Conservation (phyloP, 345 rosid genomes). For the Arabis alpina region DNA sequence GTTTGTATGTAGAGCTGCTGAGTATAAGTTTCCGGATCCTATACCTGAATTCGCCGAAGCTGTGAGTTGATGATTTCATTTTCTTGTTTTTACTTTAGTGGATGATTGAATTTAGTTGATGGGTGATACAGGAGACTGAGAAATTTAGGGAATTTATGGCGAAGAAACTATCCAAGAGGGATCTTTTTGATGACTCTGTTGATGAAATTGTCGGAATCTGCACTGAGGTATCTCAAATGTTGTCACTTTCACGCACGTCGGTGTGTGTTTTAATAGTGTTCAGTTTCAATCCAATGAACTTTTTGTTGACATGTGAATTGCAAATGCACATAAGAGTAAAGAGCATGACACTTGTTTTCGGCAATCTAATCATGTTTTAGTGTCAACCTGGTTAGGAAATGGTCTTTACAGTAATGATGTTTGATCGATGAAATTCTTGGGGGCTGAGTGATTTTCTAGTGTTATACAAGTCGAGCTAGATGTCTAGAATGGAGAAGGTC, state of each 20-base stretch:
- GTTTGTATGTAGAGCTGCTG: conserved; percentile 64
- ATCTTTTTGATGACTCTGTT: conserved; percentile 63
- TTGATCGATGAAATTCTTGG: not conserved
- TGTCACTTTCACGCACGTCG: conserved; percentile 8
- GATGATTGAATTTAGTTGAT: conserved; percentile 1
- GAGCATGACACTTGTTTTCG: not conserved
- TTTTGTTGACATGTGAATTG: not conserved
- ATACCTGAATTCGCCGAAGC: conserved; percentile 88
- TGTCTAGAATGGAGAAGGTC: not conserved
- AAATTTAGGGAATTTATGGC: conserved; percentile 69
- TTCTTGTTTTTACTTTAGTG: not conserved
- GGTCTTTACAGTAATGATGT: not conserved
- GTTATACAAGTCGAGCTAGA: not conserved
- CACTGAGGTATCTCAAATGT: conserved; percentile 59
- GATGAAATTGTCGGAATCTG: conserved; percentile 80
- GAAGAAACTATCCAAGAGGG: conserved; percentile 66
- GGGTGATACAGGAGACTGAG: conserved; percentile 68
- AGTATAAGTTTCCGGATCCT: conserved; percentile 85
- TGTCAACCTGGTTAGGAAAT: conserved; percentile 7
- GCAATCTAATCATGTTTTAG: not conserved
- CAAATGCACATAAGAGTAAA: not conserved
- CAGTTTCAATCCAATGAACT: not conserved
- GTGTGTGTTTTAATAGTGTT: not conserved
- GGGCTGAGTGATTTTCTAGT: not conserved
- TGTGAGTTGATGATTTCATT: conserved; percentile 47